Evolutionary conservation across 192 early-diverging fungal species (phyloP), one percentile per base, ranked within the genome.

Genomic region (Coemansia sp.): DNA sequence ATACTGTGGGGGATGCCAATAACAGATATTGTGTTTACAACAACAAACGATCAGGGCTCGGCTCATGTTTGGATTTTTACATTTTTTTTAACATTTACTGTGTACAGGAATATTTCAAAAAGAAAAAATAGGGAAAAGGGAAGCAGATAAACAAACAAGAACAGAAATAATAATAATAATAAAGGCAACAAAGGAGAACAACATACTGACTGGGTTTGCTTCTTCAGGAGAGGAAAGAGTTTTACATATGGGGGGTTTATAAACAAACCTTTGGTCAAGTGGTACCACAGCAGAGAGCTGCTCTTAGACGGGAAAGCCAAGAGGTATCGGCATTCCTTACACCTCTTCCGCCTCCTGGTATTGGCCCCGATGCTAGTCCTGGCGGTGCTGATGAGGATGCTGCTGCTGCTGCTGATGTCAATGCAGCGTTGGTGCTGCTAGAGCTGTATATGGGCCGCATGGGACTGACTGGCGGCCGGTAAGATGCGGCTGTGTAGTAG

Each of bases 401-500:
- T 32, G 32, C 32, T 32, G 32, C 32, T 32, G 32, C 32, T 32
- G 32, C 32, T 32, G 32, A 32, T 32, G 32, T 32, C 32, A 32
- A 32, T 32, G 32, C 32, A 32, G 32, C 32, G 32, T 32, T 32
- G 32, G 32, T 32, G 32, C 32, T 57, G 69, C 61, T 67, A 62
- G 54, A 71, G 56, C 39, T 79, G 70, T 79, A 79, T 71, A 79
- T 68, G 68, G 70, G 63, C 16, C 56, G 26, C 56, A 26, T 18
- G 56, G 72, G 16, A 32, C 52, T 62, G 62, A 68, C 74, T 11
- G 75, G 75, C 23, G 77, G 77, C n/a, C 77, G 63, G 63, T 79
- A 79, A 7, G 77, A 74, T 11, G 72, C 69, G 8, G 74, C 64
- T 11, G 74, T 52, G 15, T 81, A 81, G 60, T 81, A 81, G 61